Evolutionary conservation across 768 basidiomycete genomes (phyloP).

Genomic region (Termitomyces sp.): DNA sequence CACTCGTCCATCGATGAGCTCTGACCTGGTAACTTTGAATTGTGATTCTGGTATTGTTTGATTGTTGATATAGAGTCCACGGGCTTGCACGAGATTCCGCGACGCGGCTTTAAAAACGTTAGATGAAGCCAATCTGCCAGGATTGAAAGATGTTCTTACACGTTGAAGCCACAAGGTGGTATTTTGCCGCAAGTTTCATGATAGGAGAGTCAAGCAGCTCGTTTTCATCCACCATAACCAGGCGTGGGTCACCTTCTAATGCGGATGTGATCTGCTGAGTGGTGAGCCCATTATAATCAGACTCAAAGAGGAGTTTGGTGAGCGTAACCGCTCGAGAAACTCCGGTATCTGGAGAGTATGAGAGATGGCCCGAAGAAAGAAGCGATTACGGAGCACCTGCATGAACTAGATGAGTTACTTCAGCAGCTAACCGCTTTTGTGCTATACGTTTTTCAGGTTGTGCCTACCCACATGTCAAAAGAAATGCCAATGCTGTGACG

Average conservation of each 20-base stretch:
- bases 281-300: constrained; percentile 40
- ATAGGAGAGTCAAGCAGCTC: constrained; percentile 53
- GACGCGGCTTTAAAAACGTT: constrained; percentile 51
- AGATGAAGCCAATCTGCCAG: not conserved
- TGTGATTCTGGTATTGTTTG: constrained; percentile 44
- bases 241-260: constrained; percentile 60
- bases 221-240: constrained; percentile 43
- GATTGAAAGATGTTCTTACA: constrained; percentile 40
- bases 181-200: constrained; percentile 53
- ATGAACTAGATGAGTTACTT: constrained; percentile 53
- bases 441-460: constrained; percentile 41
- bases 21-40: constrained; percentile 31
- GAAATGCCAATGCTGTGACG: not conserved
- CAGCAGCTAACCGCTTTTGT: constrained; percentile 44
- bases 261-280: constrained; percentile 55
- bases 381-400: constrained; percentile 20
- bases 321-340: constrained; percentile 35
- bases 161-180: constrained; percentile 57
- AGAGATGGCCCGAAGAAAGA: not conserved
- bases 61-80: constrained; percentile 75
- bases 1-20: constrained; percentile 58
- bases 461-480: constrained; percentile 17
- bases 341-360: constrained; percentile 28
- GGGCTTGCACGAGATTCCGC: constrained; percentile 51
- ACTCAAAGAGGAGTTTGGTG: constrained; percentile 40